Evolutionary conservation across 164 flowering plant species (phyloP).

Genomic region (Berberis vulgaris): DNA sequence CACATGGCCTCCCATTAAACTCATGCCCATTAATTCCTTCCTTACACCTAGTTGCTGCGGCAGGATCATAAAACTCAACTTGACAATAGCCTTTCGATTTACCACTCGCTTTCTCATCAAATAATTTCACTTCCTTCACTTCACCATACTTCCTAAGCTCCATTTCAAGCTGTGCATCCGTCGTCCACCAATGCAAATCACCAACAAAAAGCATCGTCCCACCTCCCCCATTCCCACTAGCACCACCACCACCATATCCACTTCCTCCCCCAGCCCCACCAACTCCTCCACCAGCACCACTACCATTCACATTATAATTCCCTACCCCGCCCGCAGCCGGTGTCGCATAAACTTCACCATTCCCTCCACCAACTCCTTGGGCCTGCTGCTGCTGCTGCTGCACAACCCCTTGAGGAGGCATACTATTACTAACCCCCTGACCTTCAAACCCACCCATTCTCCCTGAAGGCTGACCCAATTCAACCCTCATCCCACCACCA

Average conservation of each 20-base stretch:
- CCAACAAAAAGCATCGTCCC: slow-evolving; percentile 77
- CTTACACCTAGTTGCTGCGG: slow-evolving; percentile 65
- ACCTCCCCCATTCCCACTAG: slow-evolving; percentile 31
- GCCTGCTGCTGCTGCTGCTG: slow-evolving; percentile 24
- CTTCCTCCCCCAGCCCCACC: slow-evolving; percentile 4
- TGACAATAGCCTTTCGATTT: slow-evolving; percentile 89
- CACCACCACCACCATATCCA: slow-evolving; percentile 14
- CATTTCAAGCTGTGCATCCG: slow-evolving; percentile 71
- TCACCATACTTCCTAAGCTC: slow-evolving; percentile 68
- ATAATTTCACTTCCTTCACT: slow-evolving; percentile 80
- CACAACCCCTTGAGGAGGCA: slow-evolving; percentile 19
- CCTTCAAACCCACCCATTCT: slow-evolving; percentile 27
- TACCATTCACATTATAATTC: slow-evolving; percentile 27
- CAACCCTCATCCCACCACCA: slow-evolving; percentile 51
- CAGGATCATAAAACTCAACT: slow-evolving; percentile 74
- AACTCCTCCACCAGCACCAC: slow-evolving; percentile 14
- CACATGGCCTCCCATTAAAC: slow-evolving; percentile 82
- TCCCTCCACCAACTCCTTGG: slow-evolving; percentile 12
- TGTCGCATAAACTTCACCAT: slow-evolving; percentile 2
- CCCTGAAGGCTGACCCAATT: slow-evolving; percentile 32
- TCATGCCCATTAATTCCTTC: slow-evolving; percentile 85
- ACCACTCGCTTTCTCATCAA: slow-evolving; percentile 83
- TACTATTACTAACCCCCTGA: slow-evolving; percentile 15
- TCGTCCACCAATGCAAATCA: slow-evolving; percentile 94
- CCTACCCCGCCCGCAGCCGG: slow-evolving; percentile 10